Percentiles rank a stretch among this genome's conserved stretches.
Evolutionary conservation across 192 early-diverging fungal genomes (phyloP).

Genomic region (Bifiguratus adelaidae): DNA sequence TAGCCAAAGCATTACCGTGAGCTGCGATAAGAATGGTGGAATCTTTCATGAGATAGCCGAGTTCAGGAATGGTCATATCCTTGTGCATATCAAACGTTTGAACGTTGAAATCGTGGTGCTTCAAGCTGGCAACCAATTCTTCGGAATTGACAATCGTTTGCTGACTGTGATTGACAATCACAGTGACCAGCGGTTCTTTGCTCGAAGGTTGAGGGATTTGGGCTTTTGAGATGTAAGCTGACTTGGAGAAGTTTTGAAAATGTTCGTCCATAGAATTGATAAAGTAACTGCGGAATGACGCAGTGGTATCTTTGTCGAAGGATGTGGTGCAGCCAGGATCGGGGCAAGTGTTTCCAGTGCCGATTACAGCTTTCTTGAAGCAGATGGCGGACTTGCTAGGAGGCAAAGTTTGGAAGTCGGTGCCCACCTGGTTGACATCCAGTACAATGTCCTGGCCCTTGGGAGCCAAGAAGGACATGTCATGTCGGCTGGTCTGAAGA

Average conservation of each 20-base stretch:
- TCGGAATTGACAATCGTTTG: background rate
- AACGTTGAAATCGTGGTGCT: background rate
- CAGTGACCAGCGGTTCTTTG: background rate
- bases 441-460: background rate
- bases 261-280: background rate
- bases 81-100: background rate
- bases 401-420: background rate
- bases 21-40: background rate
- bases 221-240: too few relatives aligned
- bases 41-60: background rate
- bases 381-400: conserved; percentile 5
- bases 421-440: background rate
- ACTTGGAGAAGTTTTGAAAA: background rate
- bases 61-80: background rate
- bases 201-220: background rate
- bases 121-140: background rate
- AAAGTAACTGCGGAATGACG: background rate
- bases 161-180: background rate
- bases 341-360: conserved; percentile 9
- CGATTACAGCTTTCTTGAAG: conserved; percentile 17
- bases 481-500: background rate
- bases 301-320: background rate
- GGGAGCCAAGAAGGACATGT: background rate
- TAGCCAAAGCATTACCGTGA: background rate
- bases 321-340: background rate